These are phyloP conservation scores for Dryas alaskensis DNA, from an alignment of 306 rosid species.

Conservation along the genomic window DNA sequence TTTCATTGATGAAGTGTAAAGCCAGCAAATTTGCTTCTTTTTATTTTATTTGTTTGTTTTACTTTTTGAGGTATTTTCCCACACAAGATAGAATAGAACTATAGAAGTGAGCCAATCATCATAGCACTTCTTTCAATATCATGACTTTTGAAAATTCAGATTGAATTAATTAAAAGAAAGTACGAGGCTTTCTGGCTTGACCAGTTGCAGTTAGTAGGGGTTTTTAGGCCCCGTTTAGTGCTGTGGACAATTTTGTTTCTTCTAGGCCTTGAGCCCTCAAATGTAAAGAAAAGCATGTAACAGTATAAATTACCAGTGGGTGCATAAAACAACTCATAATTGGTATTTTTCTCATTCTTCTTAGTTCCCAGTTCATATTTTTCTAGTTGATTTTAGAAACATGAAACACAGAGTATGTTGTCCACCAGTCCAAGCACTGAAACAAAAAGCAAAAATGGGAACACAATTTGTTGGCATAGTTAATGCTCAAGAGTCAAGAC, in stretches of 20 bases:
- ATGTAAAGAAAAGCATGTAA: no score
- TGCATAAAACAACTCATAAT: no score
- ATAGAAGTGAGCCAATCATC: background rate
- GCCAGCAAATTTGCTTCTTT: background rate
- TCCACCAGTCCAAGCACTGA: background rate
- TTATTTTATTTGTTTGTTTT: background rate
- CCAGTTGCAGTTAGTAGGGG: background rate
- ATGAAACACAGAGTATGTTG: background rate
- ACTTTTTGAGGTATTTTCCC: slow-evolving; percentile 2
- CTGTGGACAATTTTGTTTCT: no score
- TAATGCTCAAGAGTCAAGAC: background rate
- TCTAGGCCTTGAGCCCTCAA: no score
- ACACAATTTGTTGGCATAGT: background rate
- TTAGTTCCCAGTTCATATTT: background rate
- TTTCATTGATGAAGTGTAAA: slow-evolving; percentile 18
- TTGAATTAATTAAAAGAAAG: background rate
- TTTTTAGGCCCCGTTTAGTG: no score
- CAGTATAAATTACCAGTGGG: no score
- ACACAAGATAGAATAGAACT: slow-evolving; percentile 3
- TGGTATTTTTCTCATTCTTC: no score
- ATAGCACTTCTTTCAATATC: background rate
- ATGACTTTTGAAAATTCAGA: slow-evolving; percentile 3
- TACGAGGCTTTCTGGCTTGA: background rate
- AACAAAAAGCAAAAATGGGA: background rate
- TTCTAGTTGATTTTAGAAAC: background rate